A percentile compares a stretch with the other conserved stretches of the same genome.
Conservation (phyloP, 208 protist genomes). For the Trypanosoma platydactyli region DNA sequence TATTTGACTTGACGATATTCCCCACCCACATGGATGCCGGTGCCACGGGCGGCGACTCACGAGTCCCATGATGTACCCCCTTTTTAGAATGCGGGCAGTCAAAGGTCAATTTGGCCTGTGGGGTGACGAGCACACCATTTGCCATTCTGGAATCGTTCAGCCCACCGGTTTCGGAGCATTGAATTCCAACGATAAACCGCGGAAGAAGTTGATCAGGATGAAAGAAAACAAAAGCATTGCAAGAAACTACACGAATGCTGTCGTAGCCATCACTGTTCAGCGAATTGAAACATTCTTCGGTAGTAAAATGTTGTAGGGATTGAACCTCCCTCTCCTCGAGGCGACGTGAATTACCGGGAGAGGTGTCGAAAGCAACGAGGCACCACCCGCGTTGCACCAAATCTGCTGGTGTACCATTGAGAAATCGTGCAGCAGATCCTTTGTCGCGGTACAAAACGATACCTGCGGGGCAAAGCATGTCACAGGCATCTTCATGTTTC, state of each 20-base stretch:
- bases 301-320: conserved; percentile 55
- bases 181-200: conserved; percentile 47
- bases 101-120: background rate
- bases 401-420: conserved; percentile 8
- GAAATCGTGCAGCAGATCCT: conserved; percentile 23
- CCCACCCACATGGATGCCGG: background rate
- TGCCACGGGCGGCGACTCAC: background rate
- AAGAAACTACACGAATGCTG: conserved; percentile 40
- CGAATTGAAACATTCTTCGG: conserved; percentile 63
- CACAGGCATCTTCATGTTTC: conserved; percentile 39
- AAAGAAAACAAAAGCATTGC: conserved; percentile 53
- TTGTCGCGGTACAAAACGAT: conserved; percentile 62
- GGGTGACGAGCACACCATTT: background rate
- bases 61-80: background rate
- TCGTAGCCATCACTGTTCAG: conserved; percentile 68
- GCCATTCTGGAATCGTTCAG: background rate
- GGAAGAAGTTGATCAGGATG: conserved; percentile 51
- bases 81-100: background rate
- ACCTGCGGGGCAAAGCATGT: conserved; percentile 48
- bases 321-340: conserved; percentile 50
- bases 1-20: no score
- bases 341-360: conserved; percentile 38
- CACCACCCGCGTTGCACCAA: conserved; percentile 38
- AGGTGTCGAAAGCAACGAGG: conserved; percentile 60
- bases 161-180: background rate